phyloP scores from a whole-genome alignment of 2,329 filamentous ascomycete genomes.

The Verticillium tricorpus region DNA sequence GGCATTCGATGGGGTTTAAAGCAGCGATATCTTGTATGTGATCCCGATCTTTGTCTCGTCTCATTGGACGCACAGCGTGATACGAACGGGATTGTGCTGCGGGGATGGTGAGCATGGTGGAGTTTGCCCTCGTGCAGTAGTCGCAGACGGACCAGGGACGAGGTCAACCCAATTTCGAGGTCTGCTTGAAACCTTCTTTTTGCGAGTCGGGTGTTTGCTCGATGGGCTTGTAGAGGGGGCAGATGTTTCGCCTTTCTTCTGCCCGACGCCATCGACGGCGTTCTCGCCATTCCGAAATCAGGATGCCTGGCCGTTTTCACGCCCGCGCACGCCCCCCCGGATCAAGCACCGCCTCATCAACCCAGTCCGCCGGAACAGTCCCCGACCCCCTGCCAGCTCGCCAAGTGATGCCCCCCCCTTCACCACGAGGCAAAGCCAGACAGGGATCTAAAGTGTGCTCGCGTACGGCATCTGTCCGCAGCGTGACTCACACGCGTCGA shows the following conservation, averaged over 20 bases:
- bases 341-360: constrained; percentile 6
- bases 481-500: neutral
- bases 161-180: too few species aligned
- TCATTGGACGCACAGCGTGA: neutral
- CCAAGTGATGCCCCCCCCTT: neutral
- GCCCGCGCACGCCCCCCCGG: neutral
- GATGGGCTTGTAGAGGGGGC: neutral
- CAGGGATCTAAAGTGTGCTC: constrained; percentile 2
- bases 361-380: neutral
- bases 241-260: neutral
- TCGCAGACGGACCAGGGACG: neutral
- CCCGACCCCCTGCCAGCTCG: neutral
- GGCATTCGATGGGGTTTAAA: neutral
- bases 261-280: neutral
- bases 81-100: neutral
- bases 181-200: too few species aligned
- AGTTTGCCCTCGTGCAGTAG: neutral
- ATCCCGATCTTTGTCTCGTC: neutral
- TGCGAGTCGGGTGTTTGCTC: neutral
- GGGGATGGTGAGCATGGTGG: neutral
- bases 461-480: neutral
- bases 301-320: neutral
- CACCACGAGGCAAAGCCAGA: neutral
- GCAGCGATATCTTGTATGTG: neutral
- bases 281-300: neutral